Evolutionary conservation across 257 asterid species (phyloP).

Genomic region (Penstemon davidsonii): DNA sequence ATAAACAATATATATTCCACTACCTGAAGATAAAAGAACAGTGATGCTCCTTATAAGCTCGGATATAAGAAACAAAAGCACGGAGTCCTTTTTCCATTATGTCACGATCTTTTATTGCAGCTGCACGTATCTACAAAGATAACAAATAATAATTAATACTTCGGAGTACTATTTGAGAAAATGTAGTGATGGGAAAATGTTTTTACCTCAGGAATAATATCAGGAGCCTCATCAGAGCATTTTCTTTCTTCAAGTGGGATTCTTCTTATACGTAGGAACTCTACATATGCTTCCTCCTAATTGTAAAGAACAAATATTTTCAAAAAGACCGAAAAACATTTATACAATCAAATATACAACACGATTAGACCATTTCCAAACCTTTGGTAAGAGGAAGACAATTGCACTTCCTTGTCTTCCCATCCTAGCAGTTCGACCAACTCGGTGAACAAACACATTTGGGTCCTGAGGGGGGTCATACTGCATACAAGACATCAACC

Average conservation of each 20-base stretch:
- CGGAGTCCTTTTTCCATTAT: constrained; percentile 93
- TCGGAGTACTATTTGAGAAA: background rate
- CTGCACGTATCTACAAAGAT: constrained; percentile 65
- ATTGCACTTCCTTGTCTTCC: constrained; percentile 88
- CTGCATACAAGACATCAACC: constrained; percentile 46
- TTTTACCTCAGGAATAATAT: constrained; percentile 70
- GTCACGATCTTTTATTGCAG: constrained; percentile 84
- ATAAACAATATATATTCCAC: constrained; percentile 9
- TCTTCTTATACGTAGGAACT: constrained; percentile 64
- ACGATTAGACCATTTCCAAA: constrained; percentile 16
- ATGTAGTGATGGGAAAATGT: background rate
- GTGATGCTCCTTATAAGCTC: constrained; percentile 93
- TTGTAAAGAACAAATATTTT: constrained; percentile 22
- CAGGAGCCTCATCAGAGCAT: constrained; percentile 56
- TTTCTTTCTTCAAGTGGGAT: constrained; percentile 76
- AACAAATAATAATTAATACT: background rate
- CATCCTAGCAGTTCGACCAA: constrained; percentile 97
- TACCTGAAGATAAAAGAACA: constrained; percentile 87
- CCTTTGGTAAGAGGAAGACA: constrained; percentile 88
- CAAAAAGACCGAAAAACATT: background rate
- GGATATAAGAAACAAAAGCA: constrained; percentile 89
- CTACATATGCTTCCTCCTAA: constrained; percentile 91
- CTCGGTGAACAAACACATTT: constrained; percentile 86
- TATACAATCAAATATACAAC: constrained; percentile 7
- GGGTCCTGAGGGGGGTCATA: constrained; percentile 98